Evolutionary conservation across 108 stramenopile genomes (phyloP), one percentile per base, ranked within the genome.

Genomic region (Cyclostephanos tholiformis): DNA sequence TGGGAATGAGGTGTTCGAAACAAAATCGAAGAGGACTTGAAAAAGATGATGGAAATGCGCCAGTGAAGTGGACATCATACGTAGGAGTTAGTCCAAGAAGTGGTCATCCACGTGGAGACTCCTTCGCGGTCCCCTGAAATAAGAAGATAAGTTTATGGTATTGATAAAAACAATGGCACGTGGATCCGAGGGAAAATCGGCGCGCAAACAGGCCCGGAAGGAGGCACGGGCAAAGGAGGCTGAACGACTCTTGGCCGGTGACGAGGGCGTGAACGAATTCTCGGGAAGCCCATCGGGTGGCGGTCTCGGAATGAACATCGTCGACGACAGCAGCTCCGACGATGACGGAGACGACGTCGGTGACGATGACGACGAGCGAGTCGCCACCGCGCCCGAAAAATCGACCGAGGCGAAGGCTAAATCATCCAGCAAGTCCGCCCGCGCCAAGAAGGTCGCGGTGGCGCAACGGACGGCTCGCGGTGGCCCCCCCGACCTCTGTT

Each of bases 151-250:
- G n/a, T n/a, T n/a, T n/a, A n/a, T n/a, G n/a, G n/a, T n/a, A n/a
- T n/a, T n/a, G n/a, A n/a, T n/a, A n/a, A n/a, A n/a, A n/a, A n/a
- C n/a, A n/a, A 91, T 92, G 91, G 91, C 89, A 38, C 78, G 89
- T 67, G 91, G 91, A 81, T 58, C 81, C 59, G 89, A 87, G 80
- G 91, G 75, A 63, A 95, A 95, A 58, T 65, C 85, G 10, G 80
- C 84, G 1, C 85, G 88, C 49, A 86, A 88, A 43, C 82, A 86
- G 29, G 71, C 69, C 51, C 82, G 83, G 44, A 86, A 89, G 74
- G 85, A 94, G 50, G 83, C 82, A 12, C 52, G 85, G 32, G 77
- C 80, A 4, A 84, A 74, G 41, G 82, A 81, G n/a, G 80, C 68
- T 23, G 88, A 89, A 59, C 79, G 83, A 30, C 76, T 87, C 62